These are phyloP conservation scores for Tolypocladium amazonense DNA, from an alignment of 2,329 filamentous ascomycete species.

Conservation along the genomic window DNA sequence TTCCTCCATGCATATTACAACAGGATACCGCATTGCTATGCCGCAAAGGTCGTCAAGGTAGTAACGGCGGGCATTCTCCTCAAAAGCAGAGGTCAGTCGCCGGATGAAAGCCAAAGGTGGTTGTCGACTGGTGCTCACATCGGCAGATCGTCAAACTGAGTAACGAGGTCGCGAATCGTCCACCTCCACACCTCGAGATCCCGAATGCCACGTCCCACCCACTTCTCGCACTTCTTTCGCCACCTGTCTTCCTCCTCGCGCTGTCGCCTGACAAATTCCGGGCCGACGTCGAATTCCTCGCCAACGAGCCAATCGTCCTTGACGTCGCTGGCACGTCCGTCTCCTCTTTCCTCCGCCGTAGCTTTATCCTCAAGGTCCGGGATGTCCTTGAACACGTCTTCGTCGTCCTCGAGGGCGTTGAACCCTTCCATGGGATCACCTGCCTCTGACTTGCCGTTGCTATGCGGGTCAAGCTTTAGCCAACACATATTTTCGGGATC, in stretches of 20 bases:
- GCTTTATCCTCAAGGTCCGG: conserved; percentile 72
- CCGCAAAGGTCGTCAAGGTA: neutral
- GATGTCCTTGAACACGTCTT: conserved; percentile 91
- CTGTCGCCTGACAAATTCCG: conserved; percentile 82
- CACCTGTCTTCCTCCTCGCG: conserved; percentile 86
- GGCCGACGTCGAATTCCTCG: conserved; percentile 95
- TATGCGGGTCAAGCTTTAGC: conserved; percentile 61
- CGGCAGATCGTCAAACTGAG: conserved; percentile 28
- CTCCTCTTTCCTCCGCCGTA: conserved; percentile 36
- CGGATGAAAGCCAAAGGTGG: neutral
- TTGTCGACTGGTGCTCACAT: conserved; percentile 12
- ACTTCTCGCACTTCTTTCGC: conserved; percentile 77
- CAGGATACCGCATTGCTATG: neutral
- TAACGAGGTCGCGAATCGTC: conserved; percentile 55
- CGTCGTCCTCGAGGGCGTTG: conserved; percentile 71
- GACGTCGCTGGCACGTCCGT: conserved; percentile 46
- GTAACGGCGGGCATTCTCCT: neutral
- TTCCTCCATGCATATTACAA: neutral
- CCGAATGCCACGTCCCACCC: conserved; percentile 54
- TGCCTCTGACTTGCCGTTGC: conserved; percentile 34
- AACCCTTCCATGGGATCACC: conserved; percentile 52
- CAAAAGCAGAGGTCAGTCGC: neutral
- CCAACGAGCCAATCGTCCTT: conserved; percentile 78
- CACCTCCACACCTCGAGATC: conserved; percentile 63
- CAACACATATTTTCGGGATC: conserved; percentile 96